These are phyloP conservation scores for Symbiodinium natans DNA, from an alignment of 73 alveolate species.

Conservation along the genomic window DNA sequence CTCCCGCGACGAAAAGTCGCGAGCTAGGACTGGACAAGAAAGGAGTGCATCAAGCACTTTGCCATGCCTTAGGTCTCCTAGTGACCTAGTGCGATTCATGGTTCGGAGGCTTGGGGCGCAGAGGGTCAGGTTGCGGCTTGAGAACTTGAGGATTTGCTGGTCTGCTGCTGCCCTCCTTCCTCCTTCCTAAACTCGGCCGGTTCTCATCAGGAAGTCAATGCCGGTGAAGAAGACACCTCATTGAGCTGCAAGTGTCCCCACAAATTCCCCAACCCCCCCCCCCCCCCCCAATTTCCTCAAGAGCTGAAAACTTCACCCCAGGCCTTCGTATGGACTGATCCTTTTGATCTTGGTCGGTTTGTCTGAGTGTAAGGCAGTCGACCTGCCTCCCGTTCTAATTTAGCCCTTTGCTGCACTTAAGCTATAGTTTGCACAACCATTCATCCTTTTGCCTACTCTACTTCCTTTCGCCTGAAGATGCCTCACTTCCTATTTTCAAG, in stretches of 20 bases:
- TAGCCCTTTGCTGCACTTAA: too few species aligned
- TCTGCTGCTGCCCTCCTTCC: not conserved
- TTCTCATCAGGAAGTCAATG: slow-evolving; percentile 3
- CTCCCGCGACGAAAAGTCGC: not conserved
- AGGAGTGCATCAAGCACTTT: not conserved
- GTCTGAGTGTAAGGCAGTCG: not conserved
- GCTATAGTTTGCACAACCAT: too few species aligned
- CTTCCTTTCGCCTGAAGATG: too few species aligned
- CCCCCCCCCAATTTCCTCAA: too few species aligned
- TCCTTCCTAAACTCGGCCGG: not conserved
- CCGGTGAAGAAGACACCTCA: slow-evolving; percentile 19
- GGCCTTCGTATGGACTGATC: not conserved
- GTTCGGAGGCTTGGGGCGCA: not conserved
- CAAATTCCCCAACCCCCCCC: too few species aligned
- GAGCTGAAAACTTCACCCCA: not conserved
- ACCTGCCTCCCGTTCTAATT: too few species aligned
- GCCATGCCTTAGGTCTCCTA: not conserved
- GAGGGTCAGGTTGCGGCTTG: not conserved
- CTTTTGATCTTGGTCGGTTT: not conserved
- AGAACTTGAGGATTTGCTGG: not conserved
- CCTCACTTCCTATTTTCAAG: too few species aligned
- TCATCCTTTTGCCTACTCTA: too few species aligned
- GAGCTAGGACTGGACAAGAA: not conserved
- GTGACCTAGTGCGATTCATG: too few species aligned
- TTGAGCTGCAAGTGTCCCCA: not conserved